These are phyloP conservation scores for Acacia confusa DNA, from an alignment of 306 rosid genomes.

Conservation along the genomic window DNA sequence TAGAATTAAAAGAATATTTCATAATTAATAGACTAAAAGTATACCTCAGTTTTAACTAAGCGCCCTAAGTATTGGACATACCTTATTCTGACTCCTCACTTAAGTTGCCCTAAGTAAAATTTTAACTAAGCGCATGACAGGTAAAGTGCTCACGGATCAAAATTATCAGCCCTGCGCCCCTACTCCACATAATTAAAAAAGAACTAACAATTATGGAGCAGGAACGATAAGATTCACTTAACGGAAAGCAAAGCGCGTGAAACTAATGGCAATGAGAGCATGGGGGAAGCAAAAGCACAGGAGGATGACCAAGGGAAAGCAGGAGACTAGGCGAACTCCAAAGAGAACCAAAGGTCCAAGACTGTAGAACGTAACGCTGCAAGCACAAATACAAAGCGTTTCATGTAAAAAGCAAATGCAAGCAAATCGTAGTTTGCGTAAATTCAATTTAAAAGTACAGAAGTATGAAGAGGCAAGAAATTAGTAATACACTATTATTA, in stretches of 20 bases:
- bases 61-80: too few species aligned
- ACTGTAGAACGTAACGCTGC: background rate
- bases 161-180: background rate
- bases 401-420: background rate
- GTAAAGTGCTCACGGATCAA: background rate
- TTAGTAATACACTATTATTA: slow-evolving; percentile 22
- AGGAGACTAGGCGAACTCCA: background rate
- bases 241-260: background rate
- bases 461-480: background rate
- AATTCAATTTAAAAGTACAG: background rate
- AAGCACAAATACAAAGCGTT: background rate
- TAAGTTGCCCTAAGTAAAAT: background rate
- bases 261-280: background rate
- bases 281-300: background rate
- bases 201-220: background rate
- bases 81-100: too few species aligned
- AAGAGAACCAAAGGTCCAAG: background rate
- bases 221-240: background rate
- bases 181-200: too few species aligned
- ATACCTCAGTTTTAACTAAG: too few species aligned
- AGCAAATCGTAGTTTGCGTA: background rate
- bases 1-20: too few species aligned
- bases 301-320: background rate
- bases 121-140: background rate
- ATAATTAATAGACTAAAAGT: too few species aligned